Evolutionary conservation across 805 yeast species (phyloP).

Genomic region (Blastobotrys muscicola): DNA sequence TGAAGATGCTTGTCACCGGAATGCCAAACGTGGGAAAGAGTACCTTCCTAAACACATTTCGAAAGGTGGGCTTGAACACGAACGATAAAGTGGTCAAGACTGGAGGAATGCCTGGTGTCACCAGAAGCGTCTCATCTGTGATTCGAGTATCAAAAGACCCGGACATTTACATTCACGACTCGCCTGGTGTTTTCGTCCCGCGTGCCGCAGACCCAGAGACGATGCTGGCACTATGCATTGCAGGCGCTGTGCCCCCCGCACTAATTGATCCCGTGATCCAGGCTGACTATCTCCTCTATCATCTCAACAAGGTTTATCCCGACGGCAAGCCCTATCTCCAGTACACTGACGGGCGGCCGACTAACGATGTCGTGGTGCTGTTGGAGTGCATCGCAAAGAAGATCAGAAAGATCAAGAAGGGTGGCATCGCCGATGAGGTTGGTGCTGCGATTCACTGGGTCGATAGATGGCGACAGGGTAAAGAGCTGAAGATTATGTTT

Average conservation of each 20-base stretch:
- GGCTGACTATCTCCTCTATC: constrained; percentile 73
- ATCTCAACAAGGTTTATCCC: constrained; percentile 42
- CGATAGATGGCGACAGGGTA: constrained; percentile 52
- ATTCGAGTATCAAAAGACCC: constrained; percentile 56
- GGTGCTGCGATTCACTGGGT: constrained; percentile 60
- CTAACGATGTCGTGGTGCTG: constrained; percentile 58
- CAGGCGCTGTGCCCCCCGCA: constrained; percentile 63
- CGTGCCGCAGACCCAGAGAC: constrained; percentile 52
- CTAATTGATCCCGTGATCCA: constrained; percentile 76
- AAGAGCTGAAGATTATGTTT: constrained; percentile 18
- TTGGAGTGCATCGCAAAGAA: constrained; percentile 39
- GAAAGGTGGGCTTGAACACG: constrained; percentile 35
- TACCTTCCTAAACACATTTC: constrained; percentile 65
- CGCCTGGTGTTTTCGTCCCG: constrained; percentile 90
- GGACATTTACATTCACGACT: constrained; percentile 65
- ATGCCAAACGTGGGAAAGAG: constrained; percentile 99
- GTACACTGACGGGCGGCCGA: constrained; percentile 45
- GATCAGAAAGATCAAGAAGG: constrained; percentile 21
- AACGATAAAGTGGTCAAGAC: constrained; percentile 64
- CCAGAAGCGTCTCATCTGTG: constrained; percentile 66
- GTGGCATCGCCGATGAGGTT: constrained; percentile 33
- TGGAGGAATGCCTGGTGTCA: constrained; percentile 87
- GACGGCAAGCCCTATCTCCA: constrained; percentile 32
- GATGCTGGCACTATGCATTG: constrained; percentile 63
- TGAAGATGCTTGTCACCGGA: constrained; percentile 69